Evolutionary conservation across 2,329 filamentous ascomycete genomes (phyloP).

Genomic region (Penicillium sp.): DNA sequence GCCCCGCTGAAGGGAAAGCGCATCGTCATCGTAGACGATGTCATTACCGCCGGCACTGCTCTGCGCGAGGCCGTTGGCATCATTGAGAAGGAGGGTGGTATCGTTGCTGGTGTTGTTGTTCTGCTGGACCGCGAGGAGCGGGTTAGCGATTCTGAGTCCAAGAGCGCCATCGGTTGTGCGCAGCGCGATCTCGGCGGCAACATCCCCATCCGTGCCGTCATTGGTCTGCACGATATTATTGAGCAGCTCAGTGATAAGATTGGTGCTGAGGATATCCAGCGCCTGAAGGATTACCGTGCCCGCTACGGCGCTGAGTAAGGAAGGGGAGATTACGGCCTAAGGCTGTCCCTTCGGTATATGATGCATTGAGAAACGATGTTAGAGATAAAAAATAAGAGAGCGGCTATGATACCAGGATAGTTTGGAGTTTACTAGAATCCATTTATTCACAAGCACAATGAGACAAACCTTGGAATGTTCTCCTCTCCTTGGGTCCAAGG

Average conservation of each 20-base stretch:
- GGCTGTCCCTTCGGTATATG: slow-evolving; percentile 1
- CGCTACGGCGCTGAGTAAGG: slow-evolving; percentile 42
- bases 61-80: slow-evolving; percentile 90
- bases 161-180: slow-evolving; percentile 84
- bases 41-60: slow-evolving; percentile 92
- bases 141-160: slow-evolving; percentile 63
- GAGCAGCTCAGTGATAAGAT: slow-evolving; percentile 64
- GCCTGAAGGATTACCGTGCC: slow-evolving; percentile 70
- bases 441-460: background rate
- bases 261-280: slow-evolving; percentile 62
- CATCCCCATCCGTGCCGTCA: slow-evolving; percentile 78
- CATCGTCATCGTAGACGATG: slow-evolving; percentile 91
- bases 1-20: slow-evolving; percentile 80
- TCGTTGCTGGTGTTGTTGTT: slow-evolving; percentile 82
- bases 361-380: slow-evolving; percentile 20
- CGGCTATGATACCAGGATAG: slow-evolving; percentile 24
- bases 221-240: slow-evolving; percentile 73
- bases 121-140: slow-evolving; percentile 71
- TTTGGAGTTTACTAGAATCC: slow-evolving; percentile 5
- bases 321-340: background rate
- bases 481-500: background rate
- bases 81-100: slow-evolving; percentile 81
- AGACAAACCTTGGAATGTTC: background rate
- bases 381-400: slow-evolving; percentile 17
- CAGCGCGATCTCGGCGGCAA: slow-evolving; percentile 69